Evolutionary conservation across 495 filamentous ascomycete genomes (phyloP), one percentile per base, ranked within the genome.

Genomic region (Aspergillus cavernicola): DNA sequence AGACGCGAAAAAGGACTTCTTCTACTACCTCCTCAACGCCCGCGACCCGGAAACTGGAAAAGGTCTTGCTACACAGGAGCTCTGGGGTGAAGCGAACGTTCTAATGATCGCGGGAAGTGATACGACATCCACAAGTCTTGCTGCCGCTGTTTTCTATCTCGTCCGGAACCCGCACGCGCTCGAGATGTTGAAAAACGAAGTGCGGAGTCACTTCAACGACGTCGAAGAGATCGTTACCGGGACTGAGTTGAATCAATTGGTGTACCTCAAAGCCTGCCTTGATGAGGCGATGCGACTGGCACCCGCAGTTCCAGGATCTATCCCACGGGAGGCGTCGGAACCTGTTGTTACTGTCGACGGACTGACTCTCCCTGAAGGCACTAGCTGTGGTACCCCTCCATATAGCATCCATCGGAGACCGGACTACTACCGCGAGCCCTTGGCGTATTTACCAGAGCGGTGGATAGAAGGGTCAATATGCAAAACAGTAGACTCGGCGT

Each of bases 241-340:
- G 2, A 0, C 50, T 9, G 19, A 37, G 20, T 18, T 57, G 19
- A 51, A 57, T 24, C 42, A 49, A n/a, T 22, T 51, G 23, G 33
- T 36, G 1, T 76, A 75, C 24, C 73, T 90, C 1, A 74, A 75
- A 45, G 77, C 80, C 0, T 78, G 83, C 67, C 81, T 89, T 59
- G 85, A 90, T 64, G 87, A 90, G 56, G 75, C 84, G 4, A 80
- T 90, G 78, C 82, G 87, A 16, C 69, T 88, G 19, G 76, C 80
- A 0, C 85, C 85, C 3, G 76, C 85, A 1, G 83, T 85, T 0
- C 74, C 77, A 0, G 83, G 82, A 8, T 66, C 78, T 0, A 68
- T 82, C 7, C 81, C 80, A 3, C 74, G 84, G 4, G 79, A 85
- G 61, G 80, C 83, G 1, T 75, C 81, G 24, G 65, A 70, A 5